A percentile compares a stretch with the other conserved stretches of the same genome.
These are phyloP conservation scores for Saccharomycopsis schoenii DNA, from an alignment of 805 yeast species.

Conservation along the genomic window DNA sequence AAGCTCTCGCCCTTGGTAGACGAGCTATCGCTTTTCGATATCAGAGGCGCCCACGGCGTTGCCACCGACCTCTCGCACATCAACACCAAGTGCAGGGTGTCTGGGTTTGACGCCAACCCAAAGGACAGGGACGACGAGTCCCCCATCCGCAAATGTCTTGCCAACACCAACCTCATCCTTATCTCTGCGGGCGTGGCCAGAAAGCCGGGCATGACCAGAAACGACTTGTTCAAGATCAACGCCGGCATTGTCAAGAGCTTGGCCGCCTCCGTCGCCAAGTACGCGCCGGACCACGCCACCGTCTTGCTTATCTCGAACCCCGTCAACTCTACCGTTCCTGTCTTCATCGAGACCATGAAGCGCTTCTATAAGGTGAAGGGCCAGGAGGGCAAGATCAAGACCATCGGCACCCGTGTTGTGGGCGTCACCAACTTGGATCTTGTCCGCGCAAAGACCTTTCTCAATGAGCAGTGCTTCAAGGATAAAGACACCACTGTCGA, in stretches of 20 bases:
- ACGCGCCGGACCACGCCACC: constrained; percentile 53
- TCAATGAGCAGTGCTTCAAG: constrained; percentile 19
- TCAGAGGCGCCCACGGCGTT: constrained; percentile 69
- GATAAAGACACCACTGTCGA: constrained; percentile 12
- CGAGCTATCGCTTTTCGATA: constrained; percentile 60
- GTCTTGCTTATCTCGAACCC: constrained; percentile 68
- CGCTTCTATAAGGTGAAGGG: constrained; percentile 51
- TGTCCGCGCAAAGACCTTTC: constrained; percentile 64
- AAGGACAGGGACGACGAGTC: constrained; percentile 47
- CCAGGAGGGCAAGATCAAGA: constrained; percentile 24
- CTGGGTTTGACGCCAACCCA: constrained; percentile 36
- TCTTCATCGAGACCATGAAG: constrained; percentile 70
- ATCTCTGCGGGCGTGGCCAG: constrained; percentile 89
- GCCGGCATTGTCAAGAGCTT: constrained; percentile 72
- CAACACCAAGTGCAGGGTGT: constrained; percentile 59
- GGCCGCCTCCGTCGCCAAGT: constrained; percentile 57
- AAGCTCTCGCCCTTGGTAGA: constrained; percentile 63
- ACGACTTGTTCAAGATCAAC: constrained; percentile 73
- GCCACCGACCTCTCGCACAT: constrained; percentile 73
- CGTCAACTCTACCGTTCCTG: constrained; percentile 76
- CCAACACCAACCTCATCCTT: constrained; percentile 73
- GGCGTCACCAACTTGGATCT: constrained; percentile 80
- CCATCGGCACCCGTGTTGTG: constrained; percentile 32
- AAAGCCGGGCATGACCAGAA: constrained; percentile 85
- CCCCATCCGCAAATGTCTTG: constrained; percentile 50